Evolutionary conservation across 345 rosid species (phyloP), one percentile per base, ranked within the genome.

Genomic region (Sonneratia caseolaris): DNA sequence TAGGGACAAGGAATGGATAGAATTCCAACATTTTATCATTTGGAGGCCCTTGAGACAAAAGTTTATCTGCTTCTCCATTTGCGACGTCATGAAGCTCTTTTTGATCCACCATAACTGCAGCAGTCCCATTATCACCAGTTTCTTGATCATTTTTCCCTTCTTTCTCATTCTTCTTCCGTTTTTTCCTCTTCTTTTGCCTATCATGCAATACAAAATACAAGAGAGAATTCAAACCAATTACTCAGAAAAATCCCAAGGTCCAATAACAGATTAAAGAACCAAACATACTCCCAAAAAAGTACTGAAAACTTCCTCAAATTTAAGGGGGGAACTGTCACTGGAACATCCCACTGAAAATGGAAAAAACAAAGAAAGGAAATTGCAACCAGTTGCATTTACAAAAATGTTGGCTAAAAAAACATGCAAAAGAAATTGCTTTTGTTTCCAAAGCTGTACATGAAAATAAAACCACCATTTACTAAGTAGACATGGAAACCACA

Each of bases 101-200:
- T 74, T 71, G 80, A 21, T 80, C 75, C 19, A 68, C 68, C 0
- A 68, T 38, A 37, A 71, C 65, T 45, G 49, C 71, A 70, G 69
- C 77, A 35, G 55, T 66, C 61, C 81, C 43, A 38, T 69, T 56
- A 32, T 48, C 68, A n/a, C 64, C 81, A 16, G 72, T 75, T 43
- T 71, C 74, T 45, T 66, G 75, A 64, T 73, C 75, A 73, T 37
- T 77, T 55, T 71, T 68, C 64, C 68, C 72, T 70, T 75, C 80
- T 65, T 80, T 70, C 68, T 68, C 73, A 69, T 74, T 77, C 68
- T 82, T 83, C 79, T 84, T 88, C 78, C 80, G 80, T 61, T 88
- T 84, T 76, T 87, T 83, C 79, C 85, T 85, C 78, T 93, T 88
- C 81, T 76, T 87, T 72, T 71, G 83, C 85, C 92, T 92, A 69